These are phyloP conservation scores for Hemisphaericaspora subhashii DNA, from an alignment of 1,139 yeast genomes.

Conservation along the genomic window DNA sequence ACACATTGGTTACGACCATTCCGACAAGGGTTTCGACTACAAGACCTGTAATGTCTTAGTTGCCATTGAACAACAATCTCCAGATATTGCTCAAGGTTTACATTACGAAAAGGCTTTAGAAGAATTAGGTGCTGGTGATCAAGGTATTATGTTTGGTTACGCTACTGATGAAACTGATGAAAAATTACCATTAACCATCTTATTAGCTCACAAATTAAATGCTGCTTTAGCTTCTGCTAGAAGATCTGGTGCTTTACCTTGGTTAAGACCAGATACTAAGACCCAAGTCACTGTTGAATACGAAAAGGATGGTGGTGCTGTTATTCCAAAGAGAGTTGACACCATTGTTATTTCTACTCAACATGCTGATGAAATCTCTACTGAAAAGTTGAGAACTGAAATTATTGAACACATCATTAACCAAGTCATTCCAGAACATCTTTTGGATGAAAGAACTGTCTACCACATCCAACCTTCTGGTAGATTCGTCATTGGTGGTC, in stretches of 20 bases:
- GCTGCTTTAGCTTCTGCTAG: slow-evolving; percentile 96
- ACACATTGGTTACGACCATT: slow-evolving; percentile 96
- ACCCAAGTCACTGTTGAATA: slow-evolving; percentile 99
- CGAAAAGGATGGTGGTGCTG: slow-evolving; percentile 91
- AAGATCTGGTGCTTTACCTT: slow-evolving; percentile 88
- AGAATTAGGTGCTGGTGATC: slow-evolving; percentile 99
- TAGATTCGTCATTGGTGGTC: slow-evolving; percentile 99
- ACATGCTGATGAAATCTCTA: slow-evolving; percentile 93
- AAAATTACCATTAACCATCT: slow-evolving; percentile 90
- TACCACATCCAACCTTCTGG: slow-evolving; percentile 99
- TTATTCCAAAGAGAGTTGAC: slow-evolving; percentile 93
- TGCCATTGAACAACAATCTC: slow-evolving; percentile 99
- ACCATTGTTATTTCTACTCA: slow-evolving; percentile 97
- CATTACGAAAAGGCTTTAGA: slow-evolving; percentile 96
- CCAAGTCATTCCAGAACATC: slow-evolving; percentile 87
- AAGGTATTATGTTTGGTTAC: slow-evolving; percentile 99
- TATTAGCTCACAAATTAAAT: slow-evolving; percentile 94
- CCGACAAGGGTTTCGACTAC: slow-evolving; percentile 97
- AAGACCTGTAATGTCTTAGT: slow-evolving; percentile 98
- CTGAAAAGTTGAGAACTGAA: slow-evolving; percentile 84
- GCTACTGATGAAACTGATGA: slow-evolving; percentile 99
- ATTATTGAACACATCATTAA: slow-evolving; percentile 77
- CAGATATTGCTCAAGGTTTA: slow-evolving; percentile 98
- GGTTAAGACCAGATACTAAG: slow-evolving; percentile 99
- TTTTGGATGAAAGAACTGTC: slow-evolving; percentile 90